Base-by-base conservation (phyloP, 345 rosid species). In the Nasturtium officinale region DNA sequence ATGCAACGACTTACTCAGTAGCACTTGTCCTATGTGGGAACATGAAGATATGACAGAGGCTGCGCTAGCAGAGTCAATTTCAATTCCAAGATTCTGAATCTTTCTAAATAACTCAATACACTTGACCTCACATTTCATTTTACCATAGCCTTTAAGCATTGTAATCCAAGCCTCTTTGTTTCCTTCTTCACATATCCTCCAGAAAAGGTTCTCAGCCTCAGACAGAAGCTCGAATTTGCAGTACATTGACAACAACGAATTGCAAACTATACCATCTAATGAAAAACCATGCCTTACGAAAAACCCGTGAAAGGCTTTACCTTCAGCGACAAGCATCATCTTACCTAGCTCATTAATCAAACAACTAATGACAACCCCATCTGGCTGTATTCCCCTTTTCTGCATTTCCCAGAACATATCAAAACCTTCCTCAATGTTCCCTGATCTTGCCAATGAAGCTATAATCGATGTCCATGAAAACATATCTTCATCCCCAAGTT, bases 381-480 rank as follows among this genome's bases (percentile, higher is more conserved):
- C 92, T 1, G 84, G 85, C 54, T 40, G 47, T 37, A 78, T 48
- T 52, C 82, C 81, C 40, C 61, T 63, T 21, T n/a, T 73, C 72
- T 75, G 89, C 96, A 87, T 87, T 74, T 83, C 83, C 83, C 62
- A 79, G 69, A 89, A 85, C 82, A 87, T 40, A 43, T 29, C 72
- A 54, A 83, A 68, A 70, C 87, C 83, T 42, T 70, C 82, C 45
- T 61, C 76, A 61, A 89, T n/a, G 26, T 62, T 46, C 45, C 90
- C 87, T 6, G 60, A 76, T 67, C 86, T 86, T 16, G 85, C 90
- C 65, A 77, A 51, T 25, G 81, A 72, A 67, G 87, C 74, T 23
- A 89, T 89, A 48, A 87, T 67, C 10, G 92, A 87, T 48, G 90
- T 89, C 96, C 90, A 87, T 10, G 90, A 79, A 65, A 83, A 76